Evolutionary conservation across 2,329 filamentous ascomycete species (phyloP), one percentile per base, ranked within the genome.

Genomic region (Malbranchea zuffiana): DNA sequence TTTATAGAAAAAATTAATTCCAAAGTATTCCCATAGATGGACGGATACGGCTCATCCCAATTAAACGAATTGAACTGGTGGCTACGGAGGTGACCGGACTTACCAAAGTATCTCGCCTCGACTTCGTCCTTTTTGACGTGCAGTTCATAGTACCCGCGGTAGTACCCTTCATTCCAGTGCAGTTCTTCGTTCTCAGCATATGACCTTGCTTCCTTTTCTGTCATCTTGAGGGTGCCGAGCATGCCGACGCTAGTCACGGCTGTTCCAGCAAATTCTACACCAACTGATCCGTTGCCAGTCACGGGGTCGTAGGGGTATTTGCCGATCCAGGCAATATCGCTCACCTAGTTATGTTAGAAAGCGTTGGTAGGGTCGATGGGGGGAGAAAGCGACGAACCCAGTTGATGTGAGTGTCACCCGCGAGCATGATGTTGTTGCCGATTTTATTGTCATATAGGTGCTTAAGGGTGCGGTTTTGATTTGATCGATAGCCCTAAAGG

Each of bases 101-200:
- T 37, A 3, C 34, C 80, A 47, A 77, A 85, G 59, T 70, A 85
- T 10, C 66, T 64, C 0, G 79, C 79, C 12, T 71, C 62, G 2
- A 80, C 65, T 29, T 68, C 61, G 8, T 77, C 64, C 15, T 71
- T 65, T 11, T 21, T 38, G 37, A 82, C 62, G 32, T 70, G 67
- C 28, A 84, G 60, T 50, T 80, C 70, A 46, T 75, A 82, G 59
- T 84, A 84, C 1, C 80, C 80, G 11, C 80, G 68, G 55, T 83
- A 84, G 54, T 80, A 84, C 6, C 76, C 55, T 40, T 84, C 80
- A 47, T 78, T 73, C 80, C 79, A 84, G 49, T 81, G 75, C 30
- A 84, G 61, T 53, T 80, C 76, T 1, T 63, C 59, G 52, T 82
- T 83, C 18, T 65, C 56, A 26, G 50, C 50, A 44, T 65, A 69